Percentiles rank a stretch among this genome's conserved stretches.
Conservation (phyloP, 1,139 yeast species). For the Geotrichum bryndzae region DNA sequence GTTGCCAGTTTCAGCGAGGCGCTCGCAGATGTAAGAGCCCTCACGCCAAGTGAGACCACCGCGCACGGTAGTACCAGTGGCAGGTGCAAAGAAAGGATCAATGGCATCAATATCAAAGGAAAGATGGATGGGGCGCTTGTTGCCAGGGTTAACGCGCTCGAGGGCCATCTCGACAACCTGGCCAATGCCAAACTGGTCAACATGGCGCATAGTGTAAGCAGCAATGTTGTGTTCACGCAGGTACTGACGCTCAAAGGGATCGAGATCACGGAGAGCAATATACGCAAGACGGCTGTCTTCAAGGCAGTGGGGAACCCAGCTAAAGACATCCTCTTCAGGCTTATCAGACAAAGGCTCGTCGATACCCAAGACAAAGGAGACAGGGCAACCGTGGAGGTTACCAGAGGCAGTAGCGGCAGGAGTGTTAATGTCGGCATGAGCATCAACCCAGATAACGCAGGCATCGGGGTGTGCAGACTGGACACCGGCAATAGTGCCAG, state of each 20-base stretch:
- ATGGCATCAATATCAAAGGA: conserved; percentile 96
- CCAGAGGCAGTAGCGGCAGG: conserved; percentile 84
- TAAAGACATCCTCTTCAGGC: conserved; percentile 45
- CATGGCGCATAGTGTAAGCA: conserved; percentile 93
- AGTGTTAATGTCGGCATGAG: conserved; percentile 95
- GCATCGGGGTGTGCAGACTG: conserved; percentile 77
- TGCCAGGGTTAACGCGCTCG: conserved; percentile 66
- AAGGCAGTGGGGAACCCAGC: conserved; percentile 74
- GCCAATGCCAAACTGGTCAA: conserved; percentile 90
- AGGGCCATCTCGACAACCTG: conserved; percentile 90
- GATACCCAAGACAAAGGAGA: conserved; percentile 75
- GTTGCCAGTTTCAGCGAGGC: conserved; percentile 81
- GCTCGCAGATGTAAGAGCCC: conserved; percentile 88
- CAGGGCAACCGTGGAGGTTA: conserved; percentile 95
- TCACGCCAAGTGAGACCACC: conserved; percentile 94
- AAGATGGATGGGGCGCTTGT: conserved; percentile 73
- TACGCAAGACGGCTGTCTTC: conserved; percentile 73
- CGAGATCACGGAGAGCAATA: conserved; percentile 93
- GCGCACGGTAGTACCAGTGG: conserved; percentile 96
- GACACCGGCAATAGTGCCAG: conserved; percentile 86
- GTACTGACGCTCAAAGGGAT: conserved; percentile 72
- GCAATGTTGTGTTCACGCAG: conserved; percentile 66
- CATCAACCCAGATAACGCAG: conserved; percentile 92
- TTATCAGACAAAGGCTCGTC: conserved; percentile 37
- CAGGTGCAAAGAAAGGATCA: conserved; percentile 91